Evolutionary conservation across 2,329 filamentous ascomycete genomes (phyloP), one percentile per base, ranked within the genome.

Genomic region (Magnaporthiopsis incrustans): DNA sequence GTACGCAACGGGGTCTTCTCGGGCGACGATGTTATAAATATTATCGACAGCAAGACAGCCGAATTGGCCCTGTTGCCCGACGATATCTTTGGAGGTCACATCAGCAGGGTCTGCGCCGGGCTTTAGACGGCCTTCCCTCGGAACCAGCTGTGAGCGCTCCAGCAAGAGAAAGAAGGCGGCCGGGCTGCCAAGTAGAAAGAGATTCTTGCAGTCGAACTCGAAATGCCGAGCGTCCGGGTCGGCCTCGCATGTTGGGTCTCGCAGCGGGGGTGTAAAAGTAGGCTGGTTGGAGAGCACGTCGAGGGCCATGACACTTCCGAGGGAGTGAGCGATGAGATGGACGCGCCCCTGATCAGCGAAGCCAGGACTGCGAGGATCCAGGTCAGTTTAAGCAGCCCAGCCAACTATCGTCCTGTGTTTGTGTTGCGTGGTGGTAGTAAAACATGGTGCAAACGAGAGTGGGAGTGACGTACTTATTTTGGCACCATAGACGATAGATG

Each of bases 21-120:
- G 82, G 56, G 85, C 79, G 72, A 98, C 85, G 67, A 99, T 85
- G 71, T 99, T 99, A 80, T 98, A 99, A 64, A 99, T 84, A 73
- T 98, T 99, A 77, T 98, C 92, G 1, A 98, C 89, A 0, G 94
- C 91, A 33, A 98, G 79, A 74, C 95, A 98, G 25, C 95, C 95
- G 73, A 96, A 97, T 7, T 81, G 85, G 35, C 91, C 92, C 25
- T 82, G 82, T 57, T 92, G 85, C n/a, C 90, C 90, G n/a, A 89
- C 89, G 38, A 98, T 84, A 8, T 80, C 78, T 50, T 75, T 74
- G 7, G 82, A 81, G 18, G 81, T 76, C 26, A 77, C 75, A 68
- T 92, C 88, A 25, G 82, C 83, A 1, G 80, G 76, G 66, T 93
- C 87, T 26, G 87, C 86, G 5, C 89, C 91, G 0, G 90, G 86